Evolutionary conservation across 306 rosid genomes (phyloP), one percentile per base, ranked within the genome.

Genomic region (Pterocarpus macrocarpus): DNA sequence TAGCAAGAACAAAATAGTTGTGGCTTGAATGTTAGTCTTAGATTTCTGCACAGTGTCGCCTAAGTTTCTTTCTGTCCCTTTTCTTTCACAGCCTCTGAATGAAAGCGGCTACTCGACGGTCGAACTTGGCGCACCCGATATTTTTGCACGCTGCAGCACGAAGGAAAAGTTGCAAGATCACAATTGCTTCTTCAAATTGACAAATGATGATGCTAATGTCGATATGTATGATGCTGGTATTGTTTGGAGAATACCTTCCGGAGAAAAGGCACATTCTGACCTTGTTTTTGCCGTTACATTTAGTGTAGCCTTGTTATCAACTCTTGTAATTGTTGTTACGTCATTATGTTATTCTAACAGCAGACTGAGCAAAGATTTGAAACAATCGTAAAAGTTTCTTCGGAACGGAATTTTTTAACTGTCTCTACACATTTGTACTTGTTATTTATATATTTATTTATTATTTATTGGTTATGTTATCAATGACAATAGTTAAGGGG

Each of bases 201-300:
- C 69, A 52, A 83, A 57, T 16, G 83, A 80, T 67, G 80, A 65
- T 50, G 73, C 80, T 3, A 86, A 85, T 2, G 88, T 84, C 28
- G 28, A 22, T 69, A 32, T 45, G 17, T 30, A 22, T 70, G 62
- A 15, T 41, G 85, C 59, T 79, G 84, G 67, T 53, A 8, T 90
- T 80, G 79, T 90, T 53, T 91, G 99, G 97, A 91, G 74, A 69
- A 73, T 90, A 68, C 92, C 99, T 45, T 82, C 88, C 2, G 99
- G 99, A 50, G 88, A 38, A 47, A 88, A 86, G 79, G 86, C 80
- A 7, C 92, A 91, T 82, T 86, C 93, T 78, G 72, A 80, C 59
- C 17, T 87, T 63, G 93, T 95, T 15, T 87, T 84, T 50, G 6
- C 55, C 2, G 32, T 88, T 11, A 95, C 99, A 53, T 91, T 91